These are phyloP conservation scores for Saccharomycopsis selenospora DNA, from an alignment of 805 yeast species.

Conservation along the genomic window DNA sequence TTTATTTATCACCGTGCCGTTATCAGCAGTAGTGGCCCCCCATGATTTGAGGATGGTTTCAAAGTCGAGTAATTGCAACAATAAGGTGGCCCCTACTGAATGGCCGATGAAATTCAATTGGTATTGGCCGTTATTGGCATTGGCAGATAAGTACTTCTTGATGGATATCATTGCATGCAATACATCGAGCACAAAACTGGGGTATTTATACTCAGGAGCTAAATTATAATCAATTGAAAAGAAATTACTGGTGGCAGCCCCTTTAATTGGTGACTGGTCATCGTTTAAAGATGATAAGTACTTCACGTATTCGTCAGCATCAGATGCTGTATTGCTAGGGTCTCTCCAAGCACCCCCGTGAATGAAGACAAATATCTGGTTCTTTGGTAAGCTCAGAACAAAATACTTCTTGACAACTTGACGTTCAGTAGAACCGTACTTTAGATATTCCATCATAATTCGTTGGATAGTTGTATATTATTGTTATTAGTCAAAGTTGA, in stretches of 20 bases:
- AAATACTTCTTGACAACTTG: constrained; percentile 4
- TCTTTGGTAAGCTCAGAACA: background rate
- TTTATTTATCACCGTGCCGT: too few species aligned
- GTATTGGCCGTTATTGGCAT: constrained; percentile 24
- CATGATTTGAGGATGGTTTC: constrained; percentile 12
- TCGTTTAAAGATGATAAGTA: background rate
- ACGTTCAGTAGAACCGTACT: constrained; percentile 1
- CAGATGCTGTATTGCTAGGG: constrained; percentile 50
- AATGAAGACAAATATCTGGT: constrained; percentile 42
- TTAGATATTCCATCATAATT: background rate
- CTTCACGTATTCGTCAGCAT: constrained; percentile 35
- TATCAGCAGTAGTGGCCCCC: too few species aligned
- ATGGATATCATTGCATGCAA: constrained; percentile 33
- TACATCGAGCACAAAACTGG: constrained; percentile 54
- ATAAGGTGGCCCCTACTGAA: constrained; percentile 72
- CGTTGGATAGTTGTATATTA: background rate
- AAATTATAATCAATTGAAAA: constrained; percentile 58
- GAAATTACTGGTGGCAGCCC: constrained; percentile 19
- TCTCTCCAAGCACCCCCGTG: constrained; percentile 94
- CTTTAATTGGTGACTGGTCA: constrained; percentile 6
- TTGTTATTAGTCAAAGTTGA: too few species aligned
- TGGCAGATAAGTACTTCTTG: constrained; percentile 19
- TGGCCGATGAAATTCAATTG: constrained; percentile 50
- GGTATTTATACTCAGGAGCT: constrained; percentile 56
- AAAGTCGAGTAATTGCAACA: constrained; percentile 42